Evolutionary conservation across 805 yeast species (phyloP).

Genomic region (Sugiyamaella americana): DNA sequence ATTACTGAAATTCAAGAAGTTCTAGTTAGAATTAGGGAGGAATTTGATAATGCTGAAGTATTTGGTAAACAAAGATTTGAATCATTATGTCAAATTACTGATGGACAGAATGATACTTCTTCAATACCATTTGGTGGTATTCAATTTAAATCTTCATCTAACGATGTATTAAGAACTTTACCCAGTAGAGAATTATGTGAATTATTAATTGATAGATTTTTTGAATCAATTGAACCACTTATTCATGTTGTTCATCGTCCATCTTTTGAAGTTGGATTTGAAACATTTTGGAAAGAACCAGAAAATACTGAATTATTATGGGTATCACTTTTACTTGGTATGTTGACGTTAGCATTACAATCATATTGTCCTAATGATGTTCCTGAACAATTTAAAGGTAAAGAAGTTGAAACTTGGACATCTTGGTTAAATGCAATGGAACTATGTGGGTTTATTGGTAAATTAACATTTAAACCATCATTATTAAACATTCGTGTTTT

Average conservation of each 20-base stretch:
- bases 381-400: conserved; percentile 21
- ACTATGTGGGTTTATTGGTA: conserved; percentile 27
- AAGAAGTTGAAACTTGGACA: conserved; percentile 20
- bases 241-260: conserved; percentile 27
- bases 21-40: conserved; percentile 13
- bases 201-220: conserved; percentile 25
- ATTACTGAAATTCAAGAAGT: conserved; percentile 22
- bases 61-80: conserved; percentile 7
- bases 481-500: conserved; percentile 26
- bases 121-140: conserved; percentile 13
- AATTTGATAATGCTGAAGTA: conserved; percentile 7
- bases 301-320: conserved; percentile 26
- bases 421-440: conserved; percentile 29
- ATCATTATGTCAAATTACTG: conserved; percentile 9
- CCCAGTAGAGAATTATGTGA: conserved; percentile 24
- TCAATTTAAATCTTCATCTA: conserved; percentile 14
- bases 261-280: conserved; percentile 25
- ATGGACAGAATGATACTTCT: conserved; percentile 8
- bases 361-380: conserved; percentile 21
- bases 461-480: conserved; percentile 28
- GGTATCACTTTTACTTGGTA: conserved; percentile 27
- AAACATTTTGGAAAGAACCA: conserved; percentile 28
- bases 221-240: conserved; percentile 25
- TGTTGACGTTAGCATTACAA: conserved; percentile 26
- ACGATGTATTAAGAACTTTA: conserved; percentile 23